Percentiles rank a stretch among this genome's conserved stretches.
Conservation (phyloP, 2,329 filamentous ascomycete genomes). For the Pseudogymnoascus sp. region DNA sequence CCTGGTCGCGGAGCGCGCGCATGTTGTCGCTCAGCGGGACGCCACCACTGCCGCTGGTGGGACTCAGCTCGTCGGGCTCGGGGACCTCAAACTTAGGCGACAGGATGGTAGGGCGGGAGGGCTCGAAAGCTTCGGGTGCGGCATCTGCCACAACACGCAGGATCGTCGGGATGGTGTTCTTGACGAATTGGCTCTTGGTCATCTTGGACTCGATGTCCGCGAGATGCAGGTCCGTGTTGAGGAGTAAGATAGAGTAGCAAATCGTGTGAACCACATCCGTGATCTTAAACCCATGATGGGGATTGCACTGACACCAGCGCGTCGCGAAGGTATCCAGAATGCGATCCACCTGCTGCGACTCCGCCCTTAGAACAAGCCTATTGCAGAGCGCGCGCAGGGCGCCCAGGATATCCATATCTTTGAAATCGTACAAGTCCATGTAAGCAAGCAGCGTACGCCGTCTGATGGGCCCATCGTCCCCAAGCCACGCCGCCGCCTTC, state of each 20-base stretch:
- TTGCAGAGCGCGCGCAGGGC: conserved; percentile 74
- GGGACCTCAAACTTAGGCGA: conserved; percentile 19
- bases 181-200: conserved; percentile 89
- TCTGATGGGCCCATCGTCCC: conserved; percentile 57
- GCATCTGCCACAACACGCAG: conserved; percentile 66
- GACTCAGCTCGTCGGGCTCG: conserved; percentile 17
- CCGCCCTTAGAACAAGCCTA: conserved; percentile 73
- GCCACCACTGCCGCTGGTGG: not conserved
- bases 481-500: conserved; percentile 72
- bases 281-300: conserved; percentile 85
- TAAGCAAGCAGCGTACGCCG: conserved; percentile 62
- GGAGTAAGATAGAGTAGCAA: conserved; percentile 86
- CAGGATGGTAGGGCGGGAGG: conserved; percentile 40
- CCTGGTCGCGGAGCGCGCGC: not conserved
- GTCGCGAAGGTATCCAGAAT: conserved; percentile 83
- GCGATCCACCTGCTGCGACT: conserved; percentile 94
- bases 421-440: conserved; percentile 87
- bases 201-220: conserved; percentile 95
- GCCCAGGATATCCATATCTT: conserved; percentile 67
- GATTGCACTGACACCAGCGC: conserved; percentile 90
- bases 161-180: conserved; percentile 91
- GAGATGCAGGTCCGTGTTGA: conserved; percentile 93
- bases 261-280: conserved; percentile 95
- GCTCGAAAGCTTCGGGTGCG: conserved; percentile 57
- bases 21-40: not conserved